A percentile compares a stretch with the other conserved stretches of the same genome.
phyloP scores from a whole-genome alignment of 305 asterid species.

The Solanum aculeatissimum region DNA sequence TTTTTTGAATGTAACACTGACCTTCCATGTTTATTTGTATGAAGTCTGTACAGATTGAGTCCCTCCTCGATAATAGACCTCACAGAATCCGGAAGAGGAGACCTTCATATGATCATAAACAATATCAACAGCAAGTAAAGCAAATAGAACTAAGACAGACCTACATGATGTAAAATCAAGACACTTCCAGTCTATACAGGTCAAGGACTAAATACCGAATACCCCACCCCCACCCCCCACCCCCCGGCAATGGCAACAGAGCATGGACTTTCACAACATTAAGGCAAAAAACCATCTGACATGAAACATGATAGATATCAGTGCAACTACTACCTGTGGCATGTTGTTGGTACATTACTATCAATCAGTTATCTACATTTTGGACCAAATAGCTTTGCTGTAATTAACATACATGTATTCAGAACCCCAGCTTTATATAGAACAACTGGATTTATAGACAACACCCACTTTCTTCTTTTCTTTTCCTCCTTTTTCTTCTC shows the following conservation, averaged over 20 bases:
- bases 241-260: not conserved
- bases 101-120: constrained; percentile 33
- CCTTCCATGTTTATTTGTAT: constrained; percentile 67
- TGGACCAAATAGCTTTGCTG: not conserved
- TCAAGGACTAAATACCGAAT: not conserved
- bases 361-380: not conserved
- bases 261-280: not conserved
- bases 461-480: not conserved
- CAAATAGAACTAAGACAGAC: not conserved
- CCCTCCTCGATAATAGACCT: constrained; percentile 77
- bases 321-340: not conserved
- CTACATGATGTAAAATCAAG: not conserved
- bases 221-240: too few relatives aligned
- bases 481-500: not conserved
- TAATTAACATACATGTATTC: not conserved
- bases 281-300: not conserved
- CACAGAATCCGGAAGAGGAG: constrained; percentile 70
- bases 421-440: not conserved
- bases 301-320: not conserved
- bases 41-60: constrained; percentile 64
- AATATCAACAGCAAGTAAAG: not conserved
- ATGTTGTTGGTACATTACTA: not conserved
- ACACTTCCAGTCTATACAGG: not conserved
- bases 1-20: constrained; percentile 7
- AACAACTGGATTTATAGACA: not conserved